These are phyloP conservation scores for Roridomyces roridus DNA, from an alignment of 768 basidiomycete species.

Conservation along the genomic window DNA sequence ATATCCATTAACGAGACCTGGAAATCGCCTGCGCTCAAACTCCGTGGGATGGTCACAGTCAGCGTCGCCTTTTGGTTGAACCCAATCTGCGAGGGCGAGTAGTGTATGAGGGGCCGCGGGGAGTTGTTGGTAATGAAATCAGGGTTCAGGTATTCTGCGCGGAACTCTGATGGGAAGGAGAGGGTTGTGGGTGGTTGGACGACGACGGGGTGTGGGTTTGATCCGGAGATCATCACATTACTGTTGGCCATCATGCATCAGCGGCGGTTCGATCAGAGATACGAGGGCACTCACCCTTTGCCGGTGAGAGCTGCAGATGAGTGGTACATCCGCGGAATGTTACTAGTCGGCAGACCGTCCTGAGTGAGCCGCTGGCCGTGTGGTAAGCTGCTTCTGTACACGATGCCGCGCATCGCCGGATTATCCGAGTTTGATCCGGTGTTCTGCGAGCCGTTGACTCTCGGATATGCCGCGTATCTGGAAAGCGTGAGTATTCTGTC, in stretches of 20 bases:
- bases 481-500: slow-evolving; percentile 28
- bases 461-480: slow-evolving; percentile 51
- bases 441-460: slow-evolving; percentile 51
- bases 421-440: neutral
- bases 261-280: slow-evolving; percentile 5
- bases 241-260: slow-evolving; percentile 25
- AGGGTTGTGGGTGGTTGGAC: slow-evolving; percentile 28
- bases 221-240: slow-evolving; percentile 59
- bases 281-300: slow-evolving; percentile 33
- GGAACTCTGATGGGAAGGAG: slow-evolving; percentile 23
- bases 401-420: slow-evolving; percentile 24
- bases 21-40: slow-evolving; percentile 8
- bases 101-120: slow-evolving; percentile 24
- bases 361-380: slow-evolving; percentile 53
- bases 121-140: slow-evolving; percentile 33
- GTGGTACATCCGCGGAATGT: slow-evolving; percentile 60
- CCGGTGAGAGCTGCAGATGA: slow-evolving; percentile 63
- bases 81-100: slow-evolving; percentile 30
- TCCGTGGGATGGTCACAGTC: slow-evolving; percentile 36
- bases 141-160: slow-evolving; percentile 38
- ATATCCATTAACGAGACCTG: slow-evolving; percentile 40
- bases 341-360: slow-evolving; percentile 49
- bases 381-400: slow-evolving; percentile 48
- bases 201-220: slow-evolving; percentile 56
- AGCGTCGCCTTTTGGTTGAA: slow-evolving; percentile 39